Conservation (phyloP, 495 filamentous ascomycete genomes). For the Chaetomium cochliodes region DNA sequence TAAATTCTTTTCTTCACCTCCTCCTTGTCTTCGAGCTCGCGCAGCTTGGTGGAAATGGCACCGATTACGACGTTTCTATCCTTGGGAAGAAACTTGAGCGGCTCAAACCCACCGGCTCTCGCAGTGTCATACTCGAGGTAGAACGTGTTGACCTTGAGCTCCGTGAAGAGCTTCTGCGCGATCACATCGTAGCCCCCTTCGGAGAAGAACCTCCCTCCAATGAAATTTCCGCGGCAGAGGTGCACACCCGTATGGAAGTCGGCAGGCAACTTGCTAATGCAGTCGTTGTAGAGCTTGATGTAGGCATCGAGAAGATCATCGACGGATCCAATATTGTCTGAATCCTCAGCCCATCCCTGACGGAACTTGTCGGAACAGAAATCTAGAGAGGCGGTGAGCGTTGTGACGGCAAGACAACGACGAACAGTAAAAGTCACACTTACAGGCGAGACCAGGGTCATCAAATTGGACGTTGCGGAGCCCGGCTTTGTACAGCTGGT, state of each 20-base stretch:
- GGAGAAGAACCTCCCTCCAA: conserved; percentile 72
- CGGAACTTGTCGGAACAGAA: conserved; percentile 79
- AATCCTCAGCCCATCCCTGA: conserved; percentile 60
- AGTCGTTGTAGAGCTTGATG: conserved; percentile 74
- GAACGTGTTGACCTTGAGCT: conserved; percentile 73
- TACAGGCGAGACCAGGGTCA: conserved; percentile 74
- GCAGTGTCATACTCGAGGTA: conserved; percentile 83
- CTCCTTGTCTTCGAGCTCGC: conserved; percentile 70
- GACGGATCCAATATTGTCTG: conserved; percentile 52
- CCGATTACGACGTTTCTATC: conserved; percentile 76
- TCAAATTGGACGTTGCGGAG: conserved; percentile 72
- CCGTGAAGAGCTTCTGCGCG: conserved; percentile 73
- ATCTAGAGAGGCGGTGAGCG: conserved; percentile 44
- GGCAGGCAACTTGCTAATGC: conserved; percentile 59
- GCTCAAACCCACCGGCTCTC: conserved; percentile 75
- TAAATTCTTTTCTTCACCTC: conserved; percentile 67
- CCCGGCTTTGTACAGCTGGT: conserved; percentile 66
- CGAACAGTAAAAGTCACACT: conserved; percentile 29
- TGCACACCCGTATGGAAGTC: conserved; percentile 76
- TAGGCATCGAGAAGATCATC: conserved; percentile 71
- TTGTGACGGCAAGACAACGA: neutral
- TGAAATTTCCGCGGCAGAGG: conserved; percentile 79
- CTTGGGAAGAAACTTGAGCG: conserved; percentile 66
- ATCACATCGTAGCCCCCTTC: conserved; percentile 80
- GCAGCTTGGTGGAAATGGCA: conserved; percentile 71